These are phyloP conservation scores for Mycosphaerella sp. DNA, from an alignment of 2,329 filamentous ascomycete genomes.

Conservation along the genomic window DNA sequence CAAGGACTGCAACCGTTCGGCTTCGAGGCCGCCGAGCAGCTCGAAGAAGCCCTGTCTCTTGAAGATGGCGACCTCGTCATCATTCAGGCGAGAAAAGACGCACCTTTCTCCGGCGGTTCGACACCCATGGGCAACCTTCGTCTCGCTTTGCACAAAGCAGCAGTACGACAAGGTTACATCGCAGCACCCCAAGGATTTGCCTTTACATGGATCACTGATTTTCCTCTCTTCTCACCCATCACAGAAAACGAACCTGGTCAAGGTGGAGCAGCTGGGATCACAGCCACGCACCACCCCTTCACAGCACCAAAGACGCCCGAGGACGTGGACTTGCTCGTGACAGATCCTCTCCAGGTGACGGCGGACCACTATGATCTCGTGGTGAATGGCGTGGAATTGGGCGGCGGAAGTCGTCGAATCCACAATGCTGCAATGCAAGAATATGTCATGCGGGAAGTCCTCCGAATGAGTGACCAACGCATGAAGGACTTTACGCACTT, in stretches of 20 bases:
- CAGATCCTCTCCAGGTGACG: constrained; percentile 62
- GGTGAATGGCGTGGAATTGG: constrained; percentile 89
- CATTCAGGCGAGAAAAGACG: constrained; percentile 67
- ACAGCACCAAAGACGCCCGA: constrained; percentile 69
- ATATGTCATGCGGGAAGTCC: constrained; percentile 73
- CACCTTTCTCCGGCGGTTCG: constrained; percentile 64
- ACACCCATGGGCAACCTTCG: constrained; percentile 67
- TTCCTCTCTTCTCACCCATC: constrained; percentile 80
- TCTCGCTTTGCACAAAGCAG: constrained; percentile 60
- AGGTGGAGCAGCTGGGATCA: constrained; percentile 71
- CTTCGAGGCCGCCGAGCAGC: constrained; percentile 58
- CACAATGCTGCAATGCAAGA: constrained; percentile 78
- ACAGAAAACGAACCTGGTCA: constrained; percentile 66
- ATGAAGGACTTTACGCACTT: constrained; percentile 81
- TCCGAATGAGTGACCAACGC: constrained; percentile 67
- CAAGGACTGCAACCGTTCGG: constrained; percentile 72
- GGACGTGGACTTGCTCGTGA: constrained; percentile 69
- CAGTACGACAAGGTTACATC: constrained; percentile 58
- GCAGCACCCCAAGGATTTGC: constrained; percentile 48
- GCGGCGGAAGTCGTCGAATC: constrained; percentile 87
- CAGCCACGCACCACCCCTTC: constrained; percentile 91
- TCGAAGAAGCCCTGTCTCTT: constrained; percentile 49
- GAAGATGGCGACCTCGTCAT: constrained; percentile 73
- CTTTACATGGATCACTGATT: constrained; percentile 82
- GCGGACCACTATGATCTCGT: constrained; percentile 96